These are phyloP conservation scores for Penicillium sp. DNA, from an alignment of 2,329 filamentous ascomycete genomes.

Conservation along the genomic window DNA sequence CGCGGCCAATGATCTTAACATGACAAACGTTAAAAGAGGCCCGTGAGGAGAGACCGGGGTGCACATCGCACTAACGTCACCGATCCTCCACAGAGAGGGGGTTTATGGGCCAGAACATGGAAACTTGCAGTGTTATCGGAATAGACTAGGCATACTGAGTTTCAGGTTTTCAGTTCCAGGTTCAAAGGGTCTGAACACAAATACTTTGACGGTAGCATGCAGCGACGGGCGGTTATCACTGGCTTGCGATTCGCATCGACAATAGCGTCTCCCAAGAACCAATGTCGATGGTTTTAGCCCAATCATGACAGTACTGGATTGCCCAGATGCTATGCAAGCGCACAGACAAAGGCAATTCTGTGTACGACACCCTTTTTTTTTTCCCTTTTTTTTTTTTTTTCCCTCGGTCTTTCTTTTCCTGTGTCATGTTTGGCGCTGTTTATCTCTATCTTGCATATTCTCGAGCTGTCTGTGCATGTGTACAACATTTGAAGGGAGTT, in stretches of 20 bases:
- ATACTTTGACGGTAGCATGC: conserved; percentile 15
- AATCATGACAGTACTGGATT: conserved; percentile 8
- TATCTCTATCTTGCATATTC: neutral
- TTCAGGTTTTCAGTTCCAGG: neutral
- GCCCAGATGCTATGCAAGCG: conserved; percentile 7
- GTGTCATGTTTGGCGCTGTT: neutral
- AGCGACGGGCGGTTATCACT: conserved; percentile 11
- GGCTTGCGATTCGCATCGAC: conserved; percentile 1
- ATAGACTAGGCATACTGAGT: neutral
- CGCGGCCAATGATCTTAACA: neutral
- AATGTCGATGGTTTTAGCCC: conserved; percentile 12
- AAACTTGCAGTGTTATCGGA: neutral
- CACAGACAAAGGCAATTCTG: conserved; percentile 13
- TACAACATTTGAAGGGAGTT: neutral
- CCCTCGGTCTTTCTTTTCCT: too few species aligned
- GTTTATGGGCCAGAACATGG: neutral
- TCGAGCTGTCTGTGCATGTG: neutral
- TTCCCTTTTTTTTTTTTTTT: neutral
- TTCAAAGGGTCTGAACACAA: neutral
- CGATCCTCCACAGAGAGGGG: neutral
- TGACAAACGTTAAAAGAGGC: neutral
- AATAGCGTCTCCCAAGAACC: neutral
- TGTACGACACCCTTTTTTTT: neutral
- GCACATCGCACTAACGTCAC: neutral
- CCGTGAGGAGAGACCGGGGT: neutral